Conservation (phyloP, 1,284 basidiomycete species). For the Bjerkandera adusta region DNA sequence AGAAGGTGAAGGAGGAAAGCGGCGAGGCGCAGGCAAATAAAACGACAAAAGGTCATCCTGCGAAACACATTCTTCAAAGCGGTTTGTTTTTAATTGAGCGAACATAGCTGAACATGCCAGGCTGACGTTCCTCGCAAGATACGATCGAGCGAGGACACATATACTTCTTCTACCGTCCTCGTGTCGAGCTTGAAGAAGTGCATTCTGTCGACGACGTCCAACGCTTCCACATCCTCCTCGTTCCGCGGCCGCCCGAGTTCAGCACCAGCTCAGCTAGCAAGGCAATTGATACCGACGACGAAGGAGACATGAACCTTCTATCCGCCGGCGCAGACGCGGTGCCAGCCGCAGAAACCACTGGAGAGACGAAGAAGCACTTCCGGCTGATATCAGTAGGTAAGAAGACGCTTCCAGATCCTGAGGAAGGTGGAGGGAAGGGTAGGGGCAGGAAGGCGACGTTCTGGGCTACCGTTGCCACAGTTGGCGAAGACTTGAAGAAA, state of each 20-base stretch:
- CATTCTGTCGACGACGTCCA: slow-evolving; percentile 58
- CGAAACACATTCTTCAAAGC: slow-evolving; percentile 12
- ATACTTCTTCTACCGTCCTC: slow-evolving; percentile 69
- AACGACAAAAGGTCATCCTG: slow-evolving; percentile 7
- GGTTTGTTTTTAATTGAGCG: slow-evolving; percentile 1
- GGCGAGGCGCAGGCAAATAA: slow-evolving; percentile 6
- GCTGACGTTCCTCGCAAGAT: slow-evolving; percentile 28
- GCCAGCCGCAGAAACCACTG: slow-evolving; percentile 38
- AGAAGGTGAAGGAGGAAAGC: slow-evolving; percentile 5
- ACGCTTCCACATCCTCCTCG: slow-evolving; percentile 61
- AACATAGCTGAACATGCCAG: background rate
- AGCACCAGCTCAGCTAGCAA: slow-evolving; percentile 19
- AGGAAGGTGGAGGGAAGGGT: slow-evolving; percentile 34
- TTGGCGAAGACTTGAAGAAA: slow-evolving; percentile 49
- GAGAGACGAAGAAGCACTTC: slow-evolving; percentile 43
- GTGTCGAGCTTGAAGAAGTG: slow-evolving; percentile 54
- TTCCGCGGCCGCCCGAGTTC: slow-evolving; percentile 51
- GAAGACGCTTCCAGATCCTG: slow-evolving; percentile 59
- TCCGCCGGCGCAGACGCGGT: slow-evolving; percentile 44
- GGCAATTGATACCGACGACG: slow-evolving; percentile 24
- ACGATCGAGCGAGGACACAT: slow-evolving; percentile 59
- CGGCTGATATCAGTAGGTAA: slow-evolving; percentile 60
- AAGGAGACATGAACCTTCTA: slow-evolving; percentile 41
- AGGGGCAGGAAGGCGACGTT: slow-evolving; percentile 46
- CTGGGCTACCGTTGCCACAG: slow-evolving; percentile 52